Conservation (phyloP, 176 grass and related monocot genomes). For the Carex kokanica region DNA sequence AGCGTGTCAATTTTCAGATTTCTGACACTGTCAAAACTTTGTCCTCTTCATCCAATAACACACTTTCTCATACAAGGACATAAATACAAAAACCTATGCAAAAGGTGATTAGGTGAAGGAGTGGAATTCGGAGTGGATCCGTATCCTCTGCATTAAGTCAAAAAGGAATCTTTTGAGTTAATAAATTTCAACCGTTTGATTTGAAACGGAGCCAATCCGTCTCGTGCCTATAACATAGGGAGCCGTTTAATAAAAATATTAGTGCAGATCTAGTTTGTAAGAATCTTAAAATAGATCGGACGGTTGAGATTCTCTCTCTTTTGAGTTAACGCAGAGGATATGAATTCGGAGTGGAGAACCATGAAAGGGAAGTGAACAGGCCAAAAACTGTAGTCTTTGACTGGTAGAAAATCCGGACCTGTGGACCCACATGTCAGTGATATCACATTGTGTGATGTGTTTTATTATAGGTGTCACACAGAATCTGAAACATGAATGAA, state of each 20-base stretch:
- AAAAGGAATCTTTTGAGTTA: too few species aligned
- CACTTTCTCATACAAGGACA: not conserved
- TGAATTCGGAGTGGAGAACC: not conserved
- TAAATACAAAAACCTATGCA: constrained; percentile 2
- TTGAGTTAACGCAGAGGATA: too few species aligned
- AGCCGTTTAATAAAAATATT: too few species aligned
- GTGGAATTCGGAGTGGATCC: too few species aligned
- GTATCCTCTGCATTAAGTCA: too few species aligned
- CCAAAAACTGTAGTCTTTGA: not conserved
- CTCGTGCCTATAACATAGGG: too few species aligned
- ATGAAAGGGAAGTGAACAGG: not conserved
- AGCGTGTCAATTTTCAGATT: not conserved
- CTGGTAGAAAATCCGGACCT: not conserved
- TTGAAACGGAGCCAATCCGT: too few species aligned
- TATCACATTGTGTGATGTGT: not conserved
- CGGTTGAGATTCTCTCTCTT: too few species aligned
- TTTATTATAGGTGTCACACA: not conserved
- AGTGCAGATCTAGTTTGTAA: too few species aligned
- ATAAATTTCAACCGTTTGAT: too few species aligned
- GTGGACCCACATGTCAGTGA: not conserved
- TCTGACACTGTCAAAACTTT: constrained; percentile 5
- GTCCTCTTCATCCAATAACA: not conserved
- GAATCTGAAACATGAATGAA: not conserved
- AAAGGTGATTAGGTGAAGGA: too few species aligned
- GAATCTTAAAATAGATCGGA: too few species aligned